Base-by-base conservation (phyloP, 768 basidiomycete genomes). In the Suillus bovinus region DNA sequence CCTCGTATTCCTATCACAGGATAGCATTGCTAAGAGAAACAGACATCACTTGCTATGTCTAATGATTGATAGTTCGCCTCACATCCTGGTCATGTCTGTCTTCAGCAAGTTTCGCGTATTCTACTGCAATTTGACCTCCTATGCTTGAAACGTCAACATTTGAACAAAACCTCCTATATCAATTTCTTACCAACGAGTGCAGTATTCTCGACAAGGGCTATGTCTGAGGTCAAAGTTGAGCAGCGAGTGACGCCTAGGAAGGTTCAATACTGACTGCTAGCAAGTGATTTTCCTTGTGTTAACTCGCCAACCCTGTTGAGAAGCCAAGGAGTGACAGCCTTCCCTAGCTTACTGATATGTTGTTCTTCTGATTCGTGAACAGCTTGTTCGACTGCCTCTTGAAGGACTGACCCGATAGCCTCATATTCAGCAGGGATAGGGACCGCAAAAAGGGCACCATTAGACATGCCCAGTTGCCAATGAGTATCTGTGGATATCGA, bases 311-410 rank as follows among this genome's bases (percentile, higher is more conserved):
- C 88, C 34, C 96, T 86, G 49, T 82, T 80, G 34, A 99, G 79
- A 11, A 99, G 79, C 96, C 96, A 99, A 8, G 97, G 97, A 1
- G 97, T 99, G 7, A 85, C 94, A 63, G 94, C 91, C 68, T 97
- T 98, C 3, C 97, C 97, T 20, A 81, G 79, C 67, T 80, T 86
- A 69, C 84, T 89, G 52, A 96, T 78, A 2, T 95, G 94, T 65
- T 88, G 89, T 62, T 84, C 82, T 64, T 92, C 88, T 5, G 92
- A 90, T 76, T 99, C 96, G 16, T 73, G 71, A 6, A 99, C 83
- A 8, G 97, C 97, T 67, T 86, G 87, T 61, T 96, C 88, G 9
- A 98, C 90, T 0, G 88, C 87, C 47, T 79, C 71, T 72, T 98
- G 94, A 16, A 97, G 83, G 42, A 75, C 67, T 58, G 80, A 78